Conservation (phyloP, 1,139 yeast species). For the Geotrichum cucujoidarum region DNA sequence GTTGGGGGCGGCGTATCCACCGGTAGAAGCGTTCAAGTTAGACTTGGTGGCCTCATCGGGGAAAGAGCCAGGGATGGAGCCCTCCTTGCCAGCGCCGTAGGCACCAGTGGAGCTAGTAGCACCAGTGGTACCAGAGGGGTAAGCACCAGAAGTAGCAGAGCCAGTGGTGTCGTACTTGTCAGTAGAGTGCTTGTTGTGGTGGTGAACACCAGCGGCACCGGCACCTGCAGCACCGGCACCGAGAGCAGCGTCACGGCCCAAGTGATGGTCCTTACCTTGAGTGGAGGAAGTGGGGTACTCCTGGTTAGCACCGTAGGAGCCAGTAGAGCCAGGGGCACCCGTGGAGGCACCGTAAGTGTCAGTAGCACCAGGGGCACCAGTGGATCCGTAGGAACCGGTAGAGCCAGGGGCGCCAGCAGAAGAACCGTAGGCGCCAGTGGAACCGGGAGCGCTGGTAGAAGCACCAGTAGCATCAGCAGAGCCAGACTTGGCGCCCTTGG, state of each 20-base stretch:
- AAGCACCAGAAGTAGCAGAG: constrained; percentile 5
- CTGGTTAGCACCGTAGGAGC: neutral
- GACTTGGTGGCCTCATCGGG: constrained; percentile 5
- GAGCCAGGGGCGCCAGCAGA: constrained; percentile 5
- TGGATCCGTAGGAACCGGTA: constrained; percentile 3
- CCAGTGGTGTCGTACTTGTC: constrained; percentile 1
- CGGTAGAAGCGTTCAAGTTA: neutral
- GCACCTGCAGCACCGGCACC: constrained; percentile 16
- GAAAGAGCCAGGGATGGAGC: constrained; percentile 14
- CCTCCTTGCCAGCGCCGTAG: constrained; percentile 1
- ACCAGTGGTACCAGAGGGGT: constrained; percentile 6
- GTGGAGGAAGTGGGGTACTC: constrained; percentile 2
- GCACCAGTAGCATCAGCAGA: neutral
- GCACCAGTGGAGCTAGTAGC: neutral
- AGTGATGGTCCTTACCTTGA: neutral
- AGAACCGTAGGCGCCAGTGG: neutral
- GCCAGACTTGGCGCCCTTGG: neutral
- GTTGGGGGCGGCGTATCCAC: neutral
- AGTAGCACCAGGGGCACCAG: constrained; percentile 4
- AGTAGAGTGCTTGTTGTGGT: neutral
- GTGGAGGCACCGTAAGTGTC: constrained; percentile 5
- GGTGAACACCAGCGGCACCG: constrained; percentile 12
- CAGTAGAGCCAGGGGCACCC: too few species aligned
- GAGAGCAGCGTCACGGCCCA: neutral
- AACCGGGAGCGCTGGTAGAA: neutral